Conservation (phyloP, 164 flowering plant species). For the Nymphaea thermarum region DNA sequence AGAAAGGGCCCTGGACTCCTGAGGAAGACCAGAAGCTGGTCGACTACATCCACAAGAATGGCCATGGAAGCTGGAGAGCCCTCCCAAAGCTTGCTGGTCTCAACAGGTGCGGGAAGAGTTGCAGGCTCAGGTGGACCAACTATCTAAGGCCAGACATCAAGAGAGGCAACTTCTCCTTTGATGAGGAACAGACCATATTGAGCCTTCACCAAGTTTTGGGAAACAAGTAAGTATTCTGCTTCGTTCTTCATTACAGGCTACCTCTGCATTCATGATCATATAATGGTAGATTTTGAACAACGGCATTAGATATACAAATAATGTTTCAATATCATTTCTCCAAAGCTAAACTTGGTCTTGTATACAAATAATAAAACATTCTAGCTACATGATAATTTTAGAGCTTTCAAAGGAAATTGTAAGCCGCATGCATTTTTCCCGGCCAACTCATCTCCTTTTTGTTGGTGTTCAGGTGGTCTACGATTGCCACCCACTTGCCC, state of each 20-base stretch:
- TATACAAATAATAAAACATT: no score
- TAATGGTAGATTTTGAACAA: no score
- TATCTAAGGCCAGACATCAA: constrained; percentile 68
- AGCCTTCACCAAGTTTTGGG: constrained; percentile 51
- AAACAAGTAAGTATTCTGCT: constrained; percentile 34
- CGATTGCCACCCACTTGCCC: constrained; percentile 9
- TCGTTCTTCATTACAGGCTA: no score
- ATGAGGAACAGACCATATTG: constrained; percentile 61
- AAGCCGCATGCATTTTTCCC: no score
- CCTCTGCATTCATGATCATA: no score
- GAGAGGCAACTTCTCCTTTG: constrained; percentile 50
- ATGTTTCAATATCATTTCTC: no score
- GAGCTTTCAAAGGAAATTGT: no score
- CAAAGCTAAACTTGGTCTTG: no score
- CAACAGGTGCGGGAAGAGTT: constrained; percentile 70
- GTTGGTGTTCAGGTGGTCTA: constrained; percentile 6
- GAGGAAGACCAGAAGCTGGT: constrained; percentile 87
- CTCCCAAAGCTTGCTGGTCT: constrained; percentile 86
- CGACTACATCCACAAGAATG: constrained; percentile 66
- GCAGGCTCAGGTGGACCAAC: constrained; percentile 70
- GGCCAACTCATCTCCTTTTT: no score
- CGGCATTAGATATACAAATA: no score
- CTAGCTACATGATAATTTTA: no score
- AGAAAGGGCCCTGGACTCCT: constrained; percentile 91
- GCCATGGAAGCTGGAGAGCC: constrained; percentile 86